phyloP scores from a whole-genome alignment of 106 monocot genomes.

The Platanthera zijinensis region DNA sequence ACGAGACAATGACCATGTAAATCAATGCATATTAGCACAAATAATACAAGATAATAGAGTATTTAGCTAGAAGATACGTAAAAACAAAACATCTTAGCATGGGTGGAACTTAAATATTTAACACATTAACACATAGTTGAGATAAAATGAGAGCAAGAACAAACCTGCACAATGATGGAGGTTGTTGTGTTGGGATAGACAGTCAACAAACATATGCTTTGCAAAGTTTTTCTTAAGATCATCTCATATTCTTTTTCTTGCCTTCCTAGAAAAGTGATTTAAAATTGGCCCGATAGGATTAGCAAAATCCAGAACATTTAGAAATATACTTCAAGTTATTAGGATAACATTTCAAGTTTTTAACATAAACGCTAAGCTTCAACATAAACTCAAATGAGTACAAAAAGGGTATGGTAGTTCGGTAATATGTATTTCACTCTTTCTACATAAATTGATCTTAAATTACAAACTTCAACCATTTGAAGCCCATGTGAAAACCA shows the following conservation, averaged over 20 bases:
- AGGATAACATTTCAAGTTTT: background rate
- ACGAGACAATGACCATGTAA: background rate
- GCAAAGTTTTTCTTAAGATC: constrained; percentile 79
- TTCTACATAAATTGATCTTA: background rate
- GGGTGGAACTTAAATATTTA: background rate
- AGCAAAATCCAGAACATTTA: background rate
- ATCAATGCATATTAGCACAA: background rate
- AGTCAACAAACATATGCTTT: constrained; percentile 66
- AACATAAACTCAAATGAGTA: background rate
- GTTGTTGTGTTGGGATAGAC: constrained; percentile 89
- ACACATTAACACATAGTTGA: background rate
- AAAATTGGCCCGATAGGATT: background rate
- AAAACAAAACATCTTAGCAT: background rate
- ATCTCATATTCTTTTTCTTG: constrained; percentile 88
- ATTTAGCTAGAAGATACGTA: background rate
- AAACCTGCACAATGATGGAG: constrained; percentile 80
- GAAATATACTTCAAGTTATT: background rate
- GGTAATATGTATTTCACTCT: background rate
- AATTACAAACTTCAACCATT: background rate
- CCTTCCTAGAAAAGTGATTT: constrained; percentile 47
- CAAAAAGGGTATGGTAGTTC: background rate
- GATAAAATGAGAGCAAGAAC: background rate
- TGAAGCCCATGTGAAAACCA: background rate
- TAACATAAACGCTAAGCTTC: background rate
- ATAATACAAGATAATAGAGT: constrained; percentile 1